Percentiles rank a stretch among this genome's conserved stretches.
Conservation (phyloP, 2,329 filamentous ascomycete species). For the Achaetomium macrosporum region DNA sequence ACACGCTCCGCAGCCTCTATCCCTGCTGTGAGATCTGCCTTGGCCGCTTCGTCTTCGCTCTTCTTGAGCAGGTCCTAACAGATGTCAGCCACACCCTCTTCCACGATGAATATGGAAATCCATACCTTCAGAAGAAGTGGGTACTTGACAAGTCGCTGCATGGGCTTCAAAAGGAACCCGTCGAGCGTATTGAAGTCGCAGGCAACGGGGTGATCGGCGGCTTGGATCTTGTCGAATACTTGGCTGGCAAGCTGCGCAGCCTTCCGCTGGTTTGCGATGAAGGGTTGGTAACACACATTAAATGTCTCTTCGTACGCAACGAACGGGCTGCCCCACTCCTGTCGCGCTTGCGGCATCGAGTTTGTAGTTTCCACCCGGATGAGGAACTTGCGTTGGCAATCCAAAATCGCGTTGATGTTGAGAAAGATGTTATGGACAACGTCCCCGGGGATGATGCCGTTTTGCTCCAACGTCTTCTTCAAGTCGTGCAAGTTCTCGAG, state of each 20-base stretch:
- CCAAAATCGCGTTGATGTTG: conserved; percentile 89
- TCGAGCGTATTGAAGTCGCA: conserved; percentile 82
- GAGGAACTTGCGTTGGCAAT: conserved; percentile 91
- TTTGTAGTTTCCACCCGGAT: conserved; percentile 96
- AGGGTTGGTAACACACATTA: conserved; percentile 80
- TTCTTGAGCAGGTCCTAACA: conserved; percentile 78
- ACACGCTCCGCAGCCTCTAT: conserved; percentile 79
- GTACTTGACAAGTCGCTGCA: conserved; percentile 93
- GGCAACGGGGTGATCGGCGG: conserved; percentile 72
- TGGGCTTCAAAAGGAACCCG: conserved; percentile 91
- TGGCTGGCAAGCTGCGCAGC: conserved; percentile 78
- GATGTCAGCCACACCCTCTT: conserved; percentile 23
- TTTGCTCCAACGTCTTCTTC: conserved; percentile 84
- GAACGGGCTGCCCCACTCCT: conserved; percentile 96
- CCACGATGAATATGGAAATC: neutral
- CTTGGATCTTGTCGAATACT: conserved; percentile 79
- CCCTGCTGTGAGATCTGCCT: conserved; percentile 66
- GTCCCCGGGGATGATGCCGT: conserved; percentile 81
- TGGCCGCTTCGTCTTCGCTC: conserved; percentile 64
- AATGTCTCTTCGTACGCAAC: conserved; percentile 79
- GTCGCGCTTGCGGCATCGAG: conserved; percentile 65
- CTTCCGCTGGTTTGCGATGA: conserved; percentile 92
- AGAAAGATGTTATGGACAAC: conserved; percentile 91
- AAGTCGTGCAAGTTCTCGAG: conserved; percentile 88
- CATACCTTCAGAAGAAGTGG: conserved; percentile 76